phyloP scores from a whole-genome alignment of 176 grass and related monocot species.

The Eleusine indica region DNA sequence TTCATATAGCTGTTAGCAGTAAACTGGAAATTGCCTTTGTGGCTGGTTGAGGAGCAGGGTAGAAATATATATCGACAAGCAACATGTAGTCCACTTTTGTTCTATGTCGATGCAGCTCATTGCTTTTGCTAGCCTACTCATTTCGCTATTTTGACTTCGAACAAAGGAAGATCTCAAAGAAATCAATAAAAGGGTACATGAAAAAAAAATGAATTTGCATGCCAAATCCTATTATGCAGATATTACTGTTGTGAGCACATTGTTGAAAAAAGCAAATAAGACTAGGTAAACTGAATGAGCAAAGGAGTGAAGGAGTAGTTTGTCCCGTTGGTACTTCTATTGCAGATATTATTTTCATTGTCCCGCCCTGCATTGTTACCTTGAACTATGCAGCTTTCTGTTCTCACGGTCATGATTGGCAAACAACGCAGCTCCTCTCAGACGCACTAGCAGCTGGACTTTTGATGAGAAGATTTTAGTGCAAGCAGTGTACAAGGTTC shows the following conservation, averaged over 20 bases:
- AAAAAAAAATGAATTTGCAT: constrained; percentile 3
- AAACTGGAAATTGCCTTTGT: not conserved
- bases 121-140: not conserved
- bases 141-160: constrained; percentile 6
- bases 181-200: not conserved
- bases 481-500: constrained; percentile 90
- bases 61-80: not conserved
- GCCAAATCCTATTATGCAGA: constrained; percentile 1
- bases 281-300: not conserved
- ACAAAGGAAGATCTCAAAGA: not conserved
- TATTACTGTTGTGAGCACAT: not conserved
- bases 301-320: not conserved
- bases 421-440: constrained; percentile 60
- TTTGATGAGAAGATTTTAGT: constrained; percentile 92
- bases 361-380: constrained; percentile 8
- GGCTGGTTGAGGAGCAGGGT: not conserved
- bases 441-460: constrained; percentile 67
- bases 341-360: not conserved
- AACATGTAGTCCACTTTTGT: not conserved
- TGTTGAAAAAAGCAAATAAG: constrained; percentile 14
- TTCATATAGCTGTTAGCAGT: not conserved
- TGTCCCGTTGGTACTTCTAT: not conserved
- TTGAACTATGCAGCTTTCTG: not conserved
- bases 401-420: constrained; percentile 36
- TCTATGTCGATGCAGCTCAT: not conserved